Conservation (phyloP, 1,139 yeast species). For the Kodamaea sp. region DNA sequence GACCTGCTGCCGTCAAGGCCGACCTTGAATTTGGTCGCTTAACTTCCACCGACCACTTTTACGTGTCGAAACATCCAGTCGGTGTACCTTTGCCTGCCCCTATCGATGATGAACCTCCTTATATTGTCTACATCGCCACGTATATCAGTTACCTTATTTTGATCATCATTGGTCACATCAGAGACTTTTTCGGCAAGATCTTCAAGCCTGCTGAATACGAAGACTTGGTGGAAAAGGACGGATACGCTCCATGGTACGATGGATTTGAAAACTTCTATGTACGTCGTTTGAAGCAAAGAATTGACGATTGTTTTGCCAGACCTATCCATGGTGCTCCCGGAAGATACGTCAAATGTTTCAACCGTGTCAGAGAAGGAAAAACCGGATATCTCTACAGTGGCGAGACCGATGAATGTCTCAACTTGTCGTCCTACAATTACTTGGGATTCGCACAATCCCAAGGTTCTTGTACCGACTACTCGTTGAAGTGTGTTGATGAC, state of each 20-base stretch:
- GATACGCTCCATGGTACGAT: constrained; percentile 95
- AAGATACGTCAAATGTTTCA: constrained; percentile 77
- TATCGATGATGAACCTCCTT: constrained; percentile 83
- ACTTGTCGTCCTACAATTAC: constrained; percentile 88
- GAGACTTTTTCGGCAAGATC: constrained; percentile 81
- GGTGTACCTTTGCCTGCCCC: constrained; percentile 60
- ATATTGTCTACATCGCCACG: constrained; percentile 74
- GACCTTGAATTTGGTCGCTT: constrained; percentile 67
- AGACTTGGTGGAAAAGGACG: constrained; percentile 75
- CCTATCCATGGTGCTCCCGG: constrained; percentile 99
- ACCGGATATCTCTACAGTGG: constrained; percentile 73
- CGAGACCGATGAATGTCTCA: constrained; percentile 71
- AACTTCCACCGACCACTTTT: constrained; percentile 57
- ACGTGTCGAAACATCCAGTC: constrained; percentile 52
- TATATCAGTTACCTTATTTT: constrained; percentile 80
- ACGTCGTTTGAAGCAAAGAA: constrained; percentile 84
- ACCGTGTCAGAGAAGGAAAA: constrained; percentile 66
- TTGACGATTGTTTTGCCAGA: constrained; percentile 93
- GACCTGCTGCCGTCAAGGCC: constrained; percentile 53
- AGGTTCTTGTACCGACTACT: constrained; percentile 85
- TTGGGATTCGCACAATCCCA: constrained; percentile 95
- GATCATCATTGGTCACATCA: constrained; percentile 84
- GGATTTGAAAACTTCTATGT: constrained; percentile 93
- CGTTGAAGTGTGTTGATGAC: constrained; percentile 60
- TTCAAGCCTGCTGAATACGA: constrained; percentile 66